A percentile compares a stretch with the other conserved stretches of the same genome.
Evolutionary conservation across 2,329 filamentous ascomycete species (phyloP).

Genomic region (Nemania sp.): DNA sequence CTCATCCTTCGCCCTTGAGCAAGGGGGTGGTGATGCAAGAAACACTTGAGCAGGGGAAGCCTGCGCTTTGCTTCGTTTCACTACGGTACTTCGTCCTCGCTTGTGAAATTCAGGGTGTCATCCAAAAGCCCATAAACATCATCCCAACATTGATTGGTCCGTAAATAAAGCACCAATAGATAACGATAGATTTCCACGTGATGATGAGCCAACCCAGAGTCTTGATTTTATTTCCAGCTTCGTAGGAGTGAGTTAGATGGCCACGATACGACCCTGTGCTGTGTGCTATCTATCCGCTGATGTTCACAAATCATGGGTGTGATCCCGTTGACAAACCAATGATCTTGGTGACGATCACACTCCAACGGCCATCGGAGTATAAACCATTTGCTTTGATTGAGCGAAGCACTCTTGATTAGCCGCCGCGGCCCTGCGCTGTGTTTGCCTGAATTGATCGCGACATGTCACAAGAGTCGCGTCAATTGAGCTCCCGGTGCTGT

Average conservation of each 20-base stretch:
- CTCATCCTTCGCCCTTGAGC: slow-evolving; percentile 34
- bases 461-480: slow-evolving; percentile 12
- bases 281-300: slow-evolving; percentile 19
- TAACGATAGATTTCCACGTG: slow-evolving; percentile 14
- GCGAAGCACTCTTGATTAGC: slow-evolving; percentile 24
- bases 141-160: neutral
- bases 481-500: neutral
- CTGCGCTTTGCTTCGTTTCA: slow-evolving; percentile 33
- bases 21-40: slow-evolving; percentile 34
- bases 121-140: slow-evolving; percentile 1
- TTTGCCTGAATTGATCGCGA: slow-evolving; percentile 29
- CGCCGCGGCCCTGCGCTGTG: slow-evolving; percentile 26
- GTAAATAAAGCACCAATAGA: slow-evolving; percentile 11
- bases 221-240: slow-evolving; percentile 28
- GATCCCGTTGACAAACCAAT: slow-evolving; percentile 27
- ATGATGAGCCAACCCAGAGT: slow-evolving; percentile 14
- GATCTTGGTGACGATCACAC: slow-evolving; percentile 34
- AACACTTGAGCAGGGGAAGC: slow-evolving; percentile 30
- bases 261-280: slow-evolving; percentile 29
- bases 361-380: slow-evolving; percentile 19
- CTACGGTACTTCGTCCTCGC: slow-evolving; percentile 16
- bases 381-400: slow-evolving; percentile 15
- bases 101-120: slow-evolving; percentile 26
- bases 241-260: slow-evolving; percentile 31
- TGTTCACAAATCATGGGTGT: slow-evolving; percentile 31